Percentiles rank a stretch among this genome's conserved stretches.
Evolutionary conservation across 495 filamentous ascomycete genomes (phyloP).

Genomic region (Chaetomium tenue): DNA sequence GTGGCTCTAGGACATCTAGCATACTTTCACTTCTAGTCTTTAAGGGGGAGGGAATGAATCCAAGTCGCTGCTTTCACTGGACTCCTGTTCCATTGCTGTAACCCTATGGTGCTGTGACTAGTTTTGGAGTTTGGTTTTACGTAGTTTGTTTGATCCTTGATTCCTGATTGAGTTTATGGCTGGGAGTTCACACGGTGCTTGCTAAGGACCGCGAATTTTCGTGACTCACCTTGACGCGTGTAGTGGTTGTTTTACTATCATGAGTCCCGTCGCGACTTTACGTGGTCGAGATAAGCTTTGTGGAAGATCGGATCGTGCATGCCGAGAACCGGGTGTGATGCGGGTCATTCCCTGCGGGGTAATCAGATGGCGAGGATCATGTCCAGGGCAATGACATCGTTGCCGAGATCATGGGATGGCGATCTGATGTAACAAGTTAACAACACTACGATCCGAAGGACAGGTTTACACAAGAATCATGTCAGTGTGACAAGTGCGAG

Average conservation of each 20-base stretch:
- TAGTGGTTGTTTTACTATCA: neutral
- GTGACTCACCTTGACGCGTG: neutral
- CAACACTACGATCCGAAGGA: too few relatives aligned
- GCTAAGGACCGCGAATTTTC: neutral
- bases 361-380: neutral
- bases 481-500: neutral
- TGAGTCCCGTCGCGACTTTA: neutral
- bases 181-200: neutral
- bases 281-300: constrained; percentile 10
- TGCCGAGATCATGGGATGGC: neutral
- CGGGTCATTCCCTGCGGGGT: constrained; percentile 9
- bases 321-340: constrained; percentile 8
- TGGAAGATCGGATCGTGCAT: constrained; percentile 4
- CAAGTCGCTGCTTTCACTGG: constrained; percentile 10
- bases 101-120: neutral
- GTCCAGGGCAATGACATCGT: neutral
- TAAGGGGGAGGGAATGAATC: neutral
- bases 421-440: neutral
- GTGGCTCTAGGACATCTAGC: neutral
- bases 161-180: neutral
- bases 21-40: neutral
- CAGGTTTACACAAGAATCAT: neutral
- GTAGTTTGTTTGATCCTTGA: neutral
- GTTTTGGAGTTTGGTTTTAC: neutral
- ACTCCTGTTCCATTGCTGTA: neutral